A percentile compares a stretch with the other conserved stretches of the same genome.
phyloP scores from a whole-genome alignment of 345 rosid genomes.

The Cardamine chenopodiifolia region DNA sequence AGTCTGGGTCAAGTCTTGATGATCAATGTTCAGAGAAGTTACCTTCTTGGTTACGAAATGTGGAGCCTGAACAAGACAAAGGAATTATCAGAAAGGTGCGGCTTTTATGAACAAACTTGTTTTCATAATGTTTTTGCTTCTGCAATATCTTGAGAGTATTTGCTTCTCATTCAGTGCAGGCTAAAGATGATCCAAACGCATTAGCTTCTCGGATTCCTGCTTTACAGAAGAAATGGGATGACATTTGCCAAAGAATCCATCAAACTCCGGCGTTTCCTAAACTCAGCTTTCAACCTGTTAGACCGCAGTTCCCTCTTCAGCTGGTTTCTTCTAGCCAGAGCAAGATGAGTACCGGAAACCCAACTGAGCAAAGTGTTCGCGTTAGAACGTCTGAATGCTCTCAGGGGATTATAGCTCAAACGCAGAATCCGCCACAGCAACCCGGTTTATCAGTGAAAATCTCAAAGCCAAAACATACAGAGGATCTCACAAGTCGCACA shows the following conservation, averaged over 20 bases:
- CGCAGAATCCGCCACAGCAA: constrained; percentile 23
- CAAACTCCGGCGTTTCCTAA: constrained; percentile 46
- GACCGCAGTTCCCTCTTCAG: constrained; percentile 44
- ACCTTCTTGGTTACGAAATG: constrained; percentile 57
- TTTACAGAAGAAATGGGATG: constrained; percentile 63
- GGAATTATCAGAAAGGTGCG: constrained; percentile 51
- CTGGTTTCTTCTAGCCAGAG: constrained; percentile 28
- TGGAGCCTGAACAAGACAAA: constrained; percentile 45
- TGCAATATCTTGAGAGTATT: constrained; percentile 46
- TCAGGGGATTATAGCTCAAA: constrained; percentile 11
- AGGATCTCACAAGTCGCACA: constrained; percentile 31
- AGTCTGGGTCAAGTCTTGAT: constrained; percentile 41
- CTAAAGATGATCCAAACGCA: constrained; percentile 48
- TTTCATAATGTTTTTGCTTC: not conserved
- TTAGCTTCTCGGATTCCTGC: constrained; percentile 45
- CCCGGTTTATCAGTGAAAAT: constrained; percentile 32
- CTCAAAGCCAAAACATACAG: constrained; percentile 35
- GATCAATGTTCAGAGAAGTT: constrained; percentile 51
- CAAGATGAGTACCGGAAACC: constrained; percentile 7
- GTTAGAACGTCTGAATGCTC: constrained; percentile 14
- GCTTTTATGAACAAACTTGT: constrained; percentile 8
- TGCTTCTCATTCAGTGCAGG: constrained; percentile 62
- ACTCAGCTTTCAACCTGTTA: constrained; percentile 38
- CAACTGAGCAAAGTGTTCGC: not conserved
- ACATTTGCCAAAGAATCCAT: constrained; percentile 59